Evolutionary conservation across 2,329 filamentous ascomycete genomes (phyloP).

Genomic region (Reticulascus tulasneorum): DNA sequence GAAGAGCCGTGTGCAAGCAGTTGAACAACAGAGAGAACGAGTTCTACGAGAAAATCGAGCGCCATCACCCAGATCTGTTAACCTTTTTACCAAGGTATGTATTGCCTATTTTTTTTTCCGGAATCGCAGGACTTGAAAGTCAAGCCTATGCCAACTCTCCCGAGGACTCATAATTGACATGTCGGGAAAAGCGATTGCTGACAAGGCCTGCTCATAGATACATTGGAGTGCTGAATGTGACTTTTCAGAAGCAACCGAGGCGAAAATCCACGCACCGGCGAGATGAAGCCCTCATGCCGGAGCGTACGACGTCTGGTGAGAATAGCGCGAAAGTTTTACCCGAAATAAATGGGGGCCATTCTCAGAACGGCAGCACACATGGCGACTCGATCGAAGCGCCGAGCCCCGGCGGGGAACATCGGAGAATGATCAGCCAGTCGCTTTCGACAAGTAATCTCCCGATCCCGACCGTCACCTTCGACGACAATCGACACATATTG

Average conservation of each 20-base stretch:
- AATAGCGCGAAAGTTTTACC: conserved; percentile 5
- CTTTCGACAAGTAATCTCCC: conserved; percentile 61
- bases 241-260: conserved; percentile 79
- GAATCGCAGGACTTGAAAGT: no score
- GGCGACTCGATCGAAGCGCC: background rate
- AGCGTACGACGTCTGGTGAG: conserved; percentile 16
- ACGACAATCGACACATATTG: conserved; percentile 91
- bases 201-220: conserved; percentile 61
- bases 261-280: conserved; percentile 53
- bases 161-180: background rate
- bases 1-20: conserved; percentile 94
- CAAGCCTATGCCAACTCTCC: no score
- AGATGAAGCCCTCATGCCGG: conserved; percentile 34
- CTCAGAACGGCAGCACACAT: background rate
- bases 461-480: conserved; percentile 86
- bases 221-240: conserved; percentile 94
- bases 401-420: conserved; percentile 17
- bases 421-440: conserved; percentile 66
- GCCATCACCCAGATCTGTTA: conserved; percentile 81
- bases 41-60: conserved; percentile 96
- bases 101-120: conserved; percentile 14
- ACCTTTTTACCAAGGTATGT: conserved; percentile 81
- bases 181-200: background rate
- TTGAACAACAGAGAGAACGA: conserved; percentile 97
- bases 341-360: no score